These are phyloP conservation scores for Trichoderma gracile DNA, from an alignment of 2,329 filamentous ascomycete genomes.

Conservation along the genomic window DNA sequence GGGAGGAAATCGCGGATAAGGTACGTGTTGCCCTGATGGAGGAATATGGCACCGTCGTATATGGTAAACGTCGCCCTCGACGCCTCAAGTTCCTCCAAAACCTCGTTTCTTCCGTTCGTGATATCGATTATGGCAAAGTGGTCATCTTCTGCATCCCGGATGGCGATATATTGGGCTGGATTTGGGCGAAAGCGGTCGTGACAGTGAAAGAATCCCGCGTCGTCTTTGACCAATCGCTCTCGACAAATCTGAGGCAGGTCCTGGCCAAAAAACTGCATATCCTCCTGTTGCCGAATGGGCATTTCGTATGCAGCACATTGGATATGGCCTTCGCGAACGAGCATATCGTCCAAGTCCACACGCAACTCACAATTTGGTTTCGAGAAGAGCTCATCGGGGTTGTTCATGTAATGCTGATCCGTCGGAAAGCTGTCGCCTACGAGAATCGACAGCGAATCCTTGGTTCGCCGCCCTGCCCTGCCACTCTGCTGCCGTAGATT, in stretches of 20 bases:
- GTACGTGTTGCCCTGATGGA: constrained; percentile 94
- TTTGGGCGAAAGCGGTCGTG: constrained; percentile 83
- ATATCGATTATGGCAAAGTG: constrained; percentile 93
- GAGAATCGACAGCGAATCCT: constrained; percentile 86
- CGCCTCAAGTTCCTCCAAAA: constrained; percentile 94
- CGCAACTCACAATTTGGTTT: constrained; percentile 87
- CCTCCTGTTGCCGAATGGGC: constrained; percentile 78
- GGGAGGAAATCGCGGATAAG: constrained; percentile 86
- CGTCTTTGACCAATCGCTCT: constrained; percentile 72
- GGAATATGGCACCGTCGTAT: constrained; percentile 94
- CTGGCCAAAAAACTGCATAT: constrained; percentile 75
- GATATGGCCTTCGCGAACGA: constrained; percentile 88
- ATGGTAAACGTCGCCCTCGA: constrained; percentile 93
- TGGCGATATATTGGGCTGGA: constrained; percentile 80
- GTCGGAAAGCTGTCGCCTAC: constrained; percentile 87
- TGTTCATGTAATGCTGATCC: constrained; percentile 96
- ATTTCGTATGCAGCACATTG: constrained; percentile 96
- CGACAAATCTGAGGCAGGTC: constrained; percentile 70
- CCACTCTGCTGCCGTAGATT: constrained; percentile 95
- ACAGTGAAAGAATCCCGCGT: constrained; percentile 83
- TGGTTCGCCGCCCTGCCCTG: constrained; percentile 86
- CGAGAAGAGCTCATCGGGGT: constrained; percentile 90
- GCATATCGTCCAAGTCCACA: constrained; percentile 87
- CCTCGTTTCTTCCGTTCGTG: constrained; percentile 76
- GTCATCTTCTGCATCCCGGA: constrained; percentile 84